Evolutionary conservation across 495 filamentous ascomycete genomes (phyloP).

Genomic region (Collariella sp.): DNA sequence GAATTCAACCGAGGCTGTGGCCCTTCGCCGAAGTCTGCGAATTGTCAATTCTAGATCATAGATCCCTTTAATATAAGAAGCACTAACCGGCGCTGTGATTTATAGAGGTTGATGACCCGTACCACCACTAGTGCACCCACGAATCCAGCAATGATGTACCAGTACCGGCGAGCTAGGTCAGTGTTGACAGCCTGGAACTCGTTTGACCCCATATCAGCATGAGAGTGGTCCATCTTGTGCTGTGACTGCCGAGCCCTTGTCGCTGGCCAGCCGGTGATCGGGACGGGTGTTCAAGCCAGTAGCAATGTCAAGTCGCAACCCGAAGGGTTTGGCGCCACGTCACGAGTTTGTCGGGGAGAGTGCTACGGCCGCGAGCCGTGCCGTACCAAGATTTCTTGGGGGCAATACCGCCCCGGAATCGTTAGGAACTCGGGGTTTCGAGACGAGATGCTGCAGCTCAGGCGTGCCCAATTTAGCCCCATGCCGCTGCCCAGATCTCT

Average conservation of each 20-base stretch:
- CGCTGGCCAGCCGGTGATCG: not conserved
- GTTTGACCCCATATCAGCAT: slow-evolving; percentile 23
- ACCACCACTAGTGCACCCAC: slow-evolving; percentile 29
- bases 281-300: not conserved
- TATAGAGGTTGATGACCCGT: slow-evolving; percentile 33
- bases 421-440: no score
- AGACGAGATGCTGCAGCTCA: no score
- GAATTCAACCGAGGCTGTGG: slow-evolving; percentile 32
- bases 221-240: slow-evolving; percentile 23
- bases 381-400: no score
- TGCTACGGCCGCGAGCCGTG: not conserved
- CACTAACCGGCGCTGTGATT: slow-evolving; percentile 29
- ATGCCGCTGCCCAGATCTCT: no score
- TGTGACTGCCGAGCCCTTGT: not conserved
- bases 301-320: not conserved
- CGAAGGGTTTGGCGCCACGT: not conserved
- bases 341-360: not conserved
- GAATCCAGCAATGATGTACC: slow-evolving; percentile 43
- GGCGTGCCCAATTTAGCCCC: no score
- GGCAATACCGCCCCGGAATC: not conserved
- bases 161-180: slow-evolving; percentile 38
- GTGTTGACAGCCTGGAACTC: slow-evolving; percentile 33
- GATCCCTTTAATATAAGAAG: not conserved
- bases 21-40: slow-evolving; percentile 32
- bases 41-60: not conserved